A percentile compares a stretch with the other conserved stretches of the same genome.
phyloP scores from a whole-genome alignment of 1,284 basidiomycete genomes.

The Hemileia vastatrix region DNA sequence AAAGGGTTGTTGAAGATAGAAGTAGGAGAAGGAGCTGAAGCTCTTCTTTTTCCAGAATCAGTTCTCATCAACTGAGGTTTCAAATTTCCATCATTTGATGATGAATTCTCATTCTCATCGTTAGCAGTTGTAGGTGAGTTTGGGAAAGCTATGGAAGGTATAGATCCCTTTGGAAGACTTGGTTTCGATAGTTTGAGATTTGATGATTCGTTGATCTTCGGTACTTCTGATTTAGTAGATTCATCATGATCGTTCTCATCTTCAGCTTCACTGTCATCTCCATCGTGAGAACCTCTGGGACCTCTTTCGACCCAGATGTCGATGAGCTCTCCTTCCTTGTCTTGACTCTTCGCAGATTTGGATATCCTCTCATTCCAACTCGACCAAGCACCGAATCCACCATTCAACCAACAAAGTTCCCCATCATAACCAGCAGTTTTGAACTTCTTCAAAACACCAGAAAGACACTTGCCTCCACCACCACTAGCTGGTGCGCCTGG shows the following conservation, averaged over 20 bases:
- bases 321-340: not conserved
- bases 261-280: not conserved
- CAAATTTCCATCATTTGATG: not conserved
- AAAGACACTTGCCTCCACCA: constrained; percentile 40
- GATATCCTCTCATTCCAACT: not conserved
- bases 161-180: not conserved
- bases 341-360: not conserved
- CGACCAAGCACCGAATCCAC: constrained; percentile 34
- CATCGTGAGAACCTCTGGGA: not conserved
- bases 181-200: not conserved
- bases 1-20: not conserved
- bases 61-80: not conserved
- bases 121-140: not conserved
- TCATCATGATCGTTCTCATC: not conserved
- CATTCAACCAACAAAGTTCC: constrained; percentile 39
- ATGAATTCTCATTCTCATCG: not conserved
- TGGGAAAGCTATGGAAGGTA: not conserved
- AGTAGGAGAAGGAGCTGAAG: not conserved
- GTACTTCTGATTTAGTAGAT: not conserved
- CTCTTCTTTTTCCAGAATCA: not conserved
- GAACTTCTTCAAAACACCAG: constrained; percentile 42
- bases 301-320: not conserved
- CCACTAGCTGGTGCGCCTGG: constrained; percentile 36
- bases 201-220: not conserved
- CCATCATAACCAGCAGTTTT: constrained; percentile 36